These are phyloP conservation scores for Knoxdaviesia capensis DNA, from an alignment of 2,329 filamentous ascomycete genomes.

Conservation along the genomic window DNA sequence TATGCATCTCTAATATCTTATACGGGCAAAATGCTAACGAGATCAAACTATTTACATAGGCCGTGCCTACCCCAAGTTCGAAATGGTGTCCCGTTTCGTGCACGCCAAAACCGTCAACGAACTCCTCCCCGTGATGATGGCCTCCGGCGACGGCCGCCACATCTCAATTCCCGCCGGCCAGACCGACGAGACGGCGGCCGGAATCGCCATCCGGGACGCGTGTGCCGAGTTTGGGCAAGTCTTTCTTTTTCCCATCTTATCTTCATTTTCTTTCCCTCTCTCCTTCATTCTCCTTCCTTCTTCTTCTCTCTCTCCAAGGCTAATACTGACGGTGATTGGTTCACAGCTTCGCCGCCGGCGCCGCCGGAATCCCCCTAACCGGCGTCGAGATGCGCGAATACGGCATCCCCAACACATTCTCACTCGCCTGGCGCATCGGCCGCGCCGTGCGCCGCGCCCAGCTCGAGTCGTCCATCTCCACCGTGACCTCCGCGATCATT, in stretches of 20 bases:
- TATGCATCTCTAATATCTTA: constrained; percentile 8
- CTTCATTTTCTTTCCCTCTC: too few relatives aligned
- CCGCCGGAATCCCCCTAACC: constrained; percentile 13
- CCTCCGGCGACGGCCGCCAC: constrained; percentile 8
- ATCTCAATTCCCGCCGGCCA: constrained; percentile 8
- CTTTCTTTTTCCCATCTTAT: not conserved
- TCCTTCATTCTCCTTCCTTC: constrained; percentile 3
- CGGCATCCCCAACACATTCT: constrained; percentile 15
- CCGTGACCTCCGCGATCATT: constrained; percentile 16
- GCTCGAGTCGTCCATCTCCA: constrained; percentile 19
- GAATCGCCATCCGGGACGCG: constrained; percentile 9
- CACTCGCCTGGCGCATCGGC: constrained; percentile 24
- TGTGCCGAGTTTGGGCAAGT: constrained; percentile 11
- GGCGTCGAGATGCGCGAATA: constrained; percentile 12
- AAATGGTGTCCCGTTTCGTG: constrained; percentile 11
- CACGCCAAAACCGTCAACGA: constrained; percentile 11
- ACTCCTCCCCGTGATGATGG: constrained; percentile 9
- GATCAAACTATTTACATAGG: constrained; percentile 1
- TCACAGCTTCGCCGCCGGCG: constrained; percentile 16
- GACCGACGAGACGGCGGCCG: constrained; percentile 6
- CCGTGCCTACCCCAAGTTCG: constrained; percentile 10
- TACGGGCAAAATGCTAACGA: constrained; percentile 7
- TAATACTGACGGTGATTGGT: constrained; percentile 5
- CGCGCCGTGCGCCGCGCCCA: constrained; percentile 24
- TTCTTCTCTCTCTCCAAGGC: not conserved